Percentiles rank a stretch among this genome's conserved stretches.
Evolutionary conservation across 225 moss, liverwort and hornwort species (phyloP).

Genomic region (Polytrichum formosum): DNA sequence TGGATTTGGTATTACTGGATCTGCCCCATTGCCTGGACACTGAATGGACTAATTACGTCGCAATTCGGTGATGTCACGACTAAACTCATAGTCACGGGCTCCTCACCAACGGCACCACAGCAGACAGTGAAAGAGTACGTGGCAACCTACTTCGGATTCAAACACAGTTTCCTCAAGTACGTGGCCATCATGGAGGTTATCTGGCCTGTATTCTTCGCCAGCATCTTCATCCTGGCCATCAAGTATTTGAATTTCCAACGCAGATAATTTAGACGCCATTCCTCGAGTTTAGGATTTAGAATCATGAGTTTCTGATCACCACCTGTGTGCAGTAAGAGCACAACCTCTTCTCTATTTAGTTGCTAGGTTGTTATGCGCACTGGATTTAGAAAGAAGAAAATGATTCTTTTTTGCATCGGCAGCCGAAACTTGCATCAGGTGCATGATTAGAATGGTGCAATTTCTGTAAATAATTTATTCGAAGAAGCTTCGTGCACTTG

Average conservation of each 20-base stretch:
- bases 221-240: slow-evolving; percentile 32
- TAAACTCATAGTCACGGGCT: background rate
- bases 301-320: background rate
- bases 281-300: too few relatives aligned
- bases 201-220: slow-evolving; percentile 30
- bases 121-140: slow-evolving; percentile 18
- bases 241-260: slow-evolving; percentile 42
- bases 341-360: too few relatives aligned
- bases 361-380: too few relatives aligned
- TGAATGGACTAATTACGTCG: slow-evolving; percentile 43
- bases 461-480: too few relatives aligned
- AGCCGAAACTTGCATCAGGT: too few relatives aligned
- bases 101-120: background rate
- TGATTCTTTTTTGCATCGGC: background rate
- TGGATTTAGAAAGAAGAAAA: too few relatives aligned
- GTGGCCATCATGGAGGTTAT: slow-evolving; percentile 19
- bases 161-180: slow-evolving; percentile 31
- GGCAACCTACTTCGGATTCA: slow-evolving; percentile 21
- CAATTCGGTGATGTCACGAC: slow-evolving; percentile 38
- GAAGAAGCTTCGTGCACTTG: background rate
- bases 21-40: slow-evolving; percentile 37
- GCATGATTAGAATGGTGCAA: too few relatives aligned
- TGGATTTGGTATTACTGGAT: slow-evolving; percentile 62
- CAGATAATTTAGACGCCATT: slow-evolving; percentile 1
- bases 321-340: slow-evolving; percentile 1